Base-by-base conservation (phyloP, 176 grass and related monocot species). In the Guadua angustifolia region DNA sequence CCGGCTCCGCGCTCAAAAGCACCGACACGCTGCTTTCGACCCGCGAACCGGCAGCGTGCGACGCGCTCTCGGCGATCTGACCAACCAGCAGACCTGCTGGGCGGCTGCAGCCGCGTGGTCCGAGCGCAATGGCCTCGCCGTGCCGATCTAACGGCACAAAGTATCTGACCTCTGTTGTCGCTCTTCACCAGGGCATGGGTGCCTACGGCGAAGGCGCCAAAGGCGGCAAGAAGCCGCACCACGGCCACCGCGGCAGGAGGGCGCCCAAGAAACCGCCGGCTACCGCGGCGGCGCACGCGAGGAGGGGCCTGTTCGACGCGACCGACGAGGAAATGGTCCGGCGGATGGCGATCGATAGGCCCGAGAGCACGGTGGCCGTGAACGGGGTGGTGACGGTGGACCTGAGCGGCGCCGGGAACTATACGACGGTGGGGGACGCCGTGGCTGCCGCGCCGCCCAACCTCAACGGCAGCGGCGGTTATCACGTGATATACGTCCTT, bases 181-280 rank as follows among this genome's bases (percentile, higher is more conserved):
- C 87, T 98, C 78, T 98, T 95, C 87, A 95, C 89, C 59, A 83
- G 89, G 73, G 93, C 93, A 3, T 98, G 95, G 95, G 88, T 93
- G 66, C 79, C 84, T 5, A 88, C 88, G 17, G 39, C 87, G 51
- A 81, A 70, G 81, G 59, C 10, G 69, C 18, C 70, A 89, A 80
- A 40, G n/a, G 73, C 17, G 3, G 32, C 42, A 69, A 61, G 72
- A 72, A 16, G 68, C 24, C 7, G 5, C 85, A 79, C 69, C 85
- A 81, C 71, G 24, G 59, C 35, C 47, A 33, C 55, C 16, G 7
- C 4, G 39, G 15, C 13, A 0, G 55, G 35, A 58, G 36, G 67
- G 71, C 4, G 45, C n/a, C 2, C 0, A 90, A 71, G 5, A 82
- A 50, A 83, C 81, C 39, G 10, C 26, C 56, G 51, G 18, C 22